phyloP scores from a whole-genome alignment of 495 filamentous ascomycete species.

The Annulohypoxylon bovei region DNA sequence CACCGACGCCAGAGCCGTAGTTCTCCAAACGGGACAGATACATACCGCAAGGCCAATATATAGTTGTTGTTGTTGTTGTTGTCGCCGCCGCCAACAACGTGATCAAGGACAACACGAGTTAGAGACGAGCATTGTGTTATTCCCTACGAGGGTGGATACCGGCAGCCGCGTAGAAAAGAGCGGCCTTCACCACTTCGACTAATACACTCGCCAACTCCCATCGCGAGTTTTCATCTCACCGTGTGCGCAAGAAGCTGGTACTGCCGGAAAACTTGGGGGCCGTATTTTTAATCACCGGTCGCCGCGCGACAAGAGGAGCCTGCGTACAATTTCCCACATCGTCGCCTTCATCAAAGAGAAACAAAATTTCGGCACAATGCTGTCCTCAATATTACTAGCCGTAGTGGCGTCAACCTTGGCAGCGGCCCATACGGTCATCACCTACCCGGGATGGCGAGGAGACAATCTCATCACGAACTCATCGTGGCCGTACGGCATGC shows the following conservation, averaged over 20 bases:
- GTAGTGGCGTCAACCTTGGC: slow-evolving; percentile 63
- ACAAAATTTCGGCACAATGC: slow-evolving; percentile 46
- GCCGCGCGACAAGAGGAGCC: slow-evolving; percentile 25
- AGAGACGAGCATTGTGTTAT: not conserved
- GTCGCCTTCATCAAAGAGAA: not conserved
- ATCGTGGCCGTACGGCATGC: slow-evolving; percentile 90
- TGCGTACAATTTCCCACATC: not conserved
- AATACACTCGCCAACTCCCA: not conserved
- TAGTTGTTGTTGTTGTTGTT: too few relatives aligned
- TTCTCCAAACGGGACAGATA: not conserved
- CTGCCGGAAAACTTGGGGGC: not conserved
- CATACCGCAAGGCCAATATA: slow-evolving; percentile 7
- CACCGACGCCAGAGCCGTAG: not conserved
- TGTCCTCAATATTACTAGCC: slow-evolving; percentile 61
- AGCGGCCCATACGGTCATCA: slow-evolving; percentile 86
- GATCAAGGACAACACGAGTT: not conserved
- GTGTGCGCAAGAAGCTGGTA: not conserved
- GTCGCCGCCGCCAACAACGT: not conserved
- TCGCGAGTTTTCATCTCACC: not conserved
- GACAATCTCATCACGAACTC: slow-evolving; percentile 88
- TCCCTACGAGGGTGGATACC: not conserved
- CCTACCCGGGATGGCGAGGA: slow-evolving; percentile 93
- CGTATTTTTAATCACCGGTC: not conserved
- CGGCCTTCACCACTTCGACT: not conserved
- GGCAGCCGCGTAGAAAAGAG: not conserved